Conservation (phyloP, 768 basidiomycete genomes). For the Termitomyces sp. region DNA sequence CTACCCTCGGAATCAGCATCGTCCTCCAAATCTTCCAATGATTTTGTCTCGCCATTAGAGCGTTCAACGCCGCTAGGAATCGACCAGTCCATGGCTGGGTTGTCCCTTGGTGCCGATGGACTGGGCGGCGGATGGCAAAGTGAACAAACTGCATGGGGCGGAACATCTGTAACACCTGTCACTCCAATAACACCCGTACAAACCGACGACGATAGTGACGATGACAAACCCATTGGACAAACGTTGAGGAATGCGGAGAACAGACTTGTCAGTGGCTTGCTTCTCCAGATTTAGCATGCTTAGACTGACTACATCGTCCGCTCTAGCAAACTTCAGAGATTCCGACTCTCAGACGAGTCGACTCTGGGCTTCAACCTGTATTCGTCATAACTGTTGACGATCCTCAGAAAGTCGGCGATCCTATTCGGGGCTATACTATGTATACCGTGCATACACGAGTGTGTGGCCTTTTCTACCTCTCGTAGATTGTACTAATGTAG, state of each 20-base stretch:
- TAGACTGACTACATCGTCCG: background rate
- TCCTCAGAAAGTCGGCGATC: constrained; percentile 95
- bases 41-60: constrained; percentile 33
- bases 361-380: constrained; percentile 55
- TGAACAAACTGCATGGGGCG: constrained; percentile 35
- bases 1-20: constrained; percentile 24
- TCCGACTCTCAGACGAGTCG: constrained; percentile 20
- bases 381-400: constrained; percentile 93
- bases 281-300: background rate
- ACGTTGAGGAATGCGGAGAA: constrained; percentile 26
- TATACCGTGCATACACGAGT: constrained; percentile 94
- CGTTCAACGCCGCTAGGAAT: constrained; percentile 16
- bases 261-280: constrained; percentile 19
- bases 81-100: constrained; percentile 29
- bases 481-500: background rate
- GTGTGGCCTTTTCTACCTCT: constrained; percentile 17
- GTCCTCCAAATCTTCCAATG: constrained; percentile 15
- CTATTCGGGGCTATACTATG: constrained; percentile 89
- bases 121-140: constrained; percentile 46
- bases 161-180: constrained; percentile 6
- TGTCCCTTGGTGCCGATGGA: constrained; percentile 31
- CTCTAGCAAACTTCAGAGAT: constrained; percentile 7
- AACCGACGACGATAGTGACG: constrained; percentile 56
- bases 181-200: constrained; percentile 6
- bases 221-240: constrained; percentile 62